These are phyloP conservation scores for Ustilago loliicola DNA, from an alignment of 1,284 basidiomycete species.

Conservation along the genomic window DNA sequence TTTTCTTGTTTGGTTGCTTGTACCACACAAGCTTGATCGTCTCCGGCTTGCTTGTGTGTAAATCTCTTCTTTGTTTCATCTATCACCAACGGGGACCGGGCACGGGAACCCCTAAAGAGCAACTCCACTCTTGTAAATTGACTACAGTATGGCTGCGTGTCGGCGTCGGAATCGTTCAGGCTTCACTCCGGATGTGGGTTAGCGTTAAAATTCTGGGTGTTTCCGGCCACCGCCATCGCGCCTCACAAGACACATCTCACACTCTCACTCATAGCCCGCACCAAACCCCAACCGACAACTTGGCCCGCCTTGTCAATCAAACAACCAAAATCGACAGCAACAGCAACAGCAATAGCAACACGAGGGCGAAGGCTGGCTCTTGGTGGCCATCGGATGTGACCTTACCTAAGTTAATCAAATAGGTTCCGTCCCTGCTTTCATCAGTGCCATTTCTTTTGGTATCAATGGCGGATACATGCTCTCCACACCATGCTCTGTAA, in stretches of 20 bases:
- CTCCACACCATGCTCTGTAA: too few species aligned
- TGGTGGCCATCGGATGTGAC: too few species aligned
- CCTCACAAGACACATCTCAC: not conserved
- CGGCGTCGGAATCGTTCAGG: not conserved
- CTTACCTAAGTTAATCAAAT: not conserved
- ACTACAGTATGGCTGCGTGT: not conserved
- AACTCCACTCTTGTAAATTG: too few species aligned
- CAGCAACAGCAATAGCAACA: not conserved
- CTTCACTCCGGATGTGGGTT: conserved; percentile 4
- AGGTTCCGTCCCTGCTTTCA: not conserved
- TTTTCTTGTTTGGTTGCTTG: not conserved
- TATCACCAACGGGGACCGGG: conserved; percentile 15
- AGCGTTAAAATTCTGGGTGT: conserved; percentile 8
- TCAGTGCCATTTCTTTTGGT: too few species aligned
- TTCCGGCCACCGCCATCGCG: conserved; percentile 19
- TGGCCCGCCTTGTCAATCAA: not conserved
- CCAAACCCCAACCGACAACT: not conserved
- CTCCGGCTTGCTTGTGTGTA: not conserved
- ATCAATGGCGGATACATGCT: too few species aligned
- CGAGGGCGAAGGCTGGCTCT: not conserved
- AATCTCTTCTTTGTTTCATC: not conserved
- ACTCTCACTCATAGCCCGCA: not conserved
- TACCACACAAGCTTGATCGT: not conserved
- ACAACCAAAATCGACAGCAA: not conserved
- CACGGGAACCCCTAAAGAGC: too few species aligned